These are phyloP conservation scores for Tremella mesenterica DNA, from an alignment of 768 basidiomycete species.

Conservation along the genomic window DNA sequence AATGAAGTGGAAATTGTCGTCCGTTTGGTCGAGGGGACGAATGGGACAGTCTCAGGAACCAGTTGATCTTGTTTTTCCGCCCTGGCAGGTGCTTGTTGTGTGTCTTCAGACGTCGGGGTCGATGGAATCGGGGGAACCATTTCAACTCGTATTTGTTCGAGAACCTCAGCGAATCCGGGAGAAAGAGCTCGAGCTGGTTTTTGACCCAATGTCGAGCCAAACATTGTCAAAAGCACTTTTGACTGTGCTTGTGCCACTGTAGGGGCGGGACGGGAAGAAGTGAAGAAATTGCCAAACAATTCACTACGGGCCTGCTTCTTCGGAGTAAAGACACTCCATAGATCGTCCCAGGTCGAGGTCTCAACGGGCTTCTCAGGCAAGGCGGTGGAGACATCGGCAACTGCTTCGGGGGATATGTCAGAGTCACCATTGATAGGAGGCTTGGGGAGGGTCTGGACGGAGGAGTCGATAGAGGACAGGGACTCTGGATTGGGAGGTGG, in stretches of 20 bases:
- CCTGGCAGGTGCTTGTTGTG: not conserved
- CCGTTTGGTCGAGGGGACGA: conserved; percentile 54
- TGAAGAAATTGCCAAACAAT: not conserved
- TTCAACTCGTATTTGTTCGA: not conserved
- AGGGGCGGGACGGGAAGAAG: not conserved
- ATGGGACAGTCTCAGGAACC: conserved; percentile 61
- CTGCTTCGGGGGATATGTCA: not conserved
- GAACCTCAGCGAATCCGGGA: not conserved
- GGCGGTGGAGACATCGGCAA: not conserved
- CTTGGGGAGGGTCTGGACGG: not conserved
- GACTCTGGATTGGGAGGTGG: not conserved
- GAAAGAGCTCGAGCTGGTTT: not conserved
- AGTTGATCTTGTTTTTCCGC: not conserved
- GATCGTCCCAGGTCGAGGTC: not conserved
- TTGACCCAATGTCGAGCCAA: not conserved
- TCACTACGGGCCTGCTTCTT: no score
- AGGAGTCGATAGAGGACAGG: not conserved
- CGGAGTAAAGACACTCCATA: no score
- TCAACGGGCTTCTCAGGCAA: not conserved
- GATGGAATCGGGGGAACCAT: not conserved
- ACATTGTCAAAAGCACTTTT: not conserved
- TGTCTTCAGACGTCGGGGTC: not conserved
- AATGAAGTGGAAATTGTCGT: not conserved
- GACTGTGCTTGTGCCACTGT: not conserved
- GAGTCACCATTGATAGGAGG: not conserved